Conservation (phyloP, 2,329 filamentous ascomycete genomes). For the Hymenoscyphus fraxineus region DNA sequence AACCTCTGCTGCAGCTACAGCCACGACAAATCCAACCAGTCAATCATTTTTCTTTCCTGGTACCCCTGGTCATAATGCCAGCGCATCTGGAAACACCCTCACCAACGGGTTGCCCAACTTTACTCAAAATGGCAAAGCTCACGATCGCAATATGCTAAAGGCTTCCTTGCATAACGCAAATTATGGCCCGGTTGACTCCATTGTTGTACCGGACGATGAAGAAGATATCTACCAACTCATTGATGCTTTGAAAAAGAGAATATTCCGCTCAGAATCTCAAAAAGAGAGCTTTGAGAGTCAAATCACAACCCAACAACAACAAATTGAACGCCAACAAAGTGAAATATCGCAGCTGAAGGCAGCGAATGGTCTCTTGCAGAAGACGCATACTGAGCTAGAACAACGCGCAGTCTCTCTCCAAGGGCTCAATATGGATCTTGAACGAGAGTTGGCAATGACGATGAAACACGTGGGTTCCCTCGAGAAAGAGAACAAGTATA, state of each 20-base stretch:
- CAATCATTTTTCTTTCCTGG: conserved; percentile 61
- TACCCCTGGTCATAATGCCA: conserved; percentile 53
- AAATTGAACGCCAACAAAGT: background rate
- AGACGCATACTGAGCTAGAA: background rate
- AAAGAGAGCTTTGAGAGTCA: conserved; percentile 41
- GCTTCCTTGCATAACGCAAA: conserved; percentile 29
- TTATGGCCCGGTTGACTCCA: conserved; percentile 45
- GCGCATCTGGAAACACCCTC: conserved; percentile 53
- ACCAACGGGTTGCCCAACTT: conserved; percentile 39
- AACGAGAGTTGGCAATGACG: background rate
- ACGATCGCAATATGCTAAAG: conserved; percentile 50
- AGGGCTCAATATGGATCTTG: background rate
- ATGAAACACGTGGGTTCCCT: conserved; percentile 1
- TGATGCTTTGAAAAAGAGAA: conserved; percentile 54
- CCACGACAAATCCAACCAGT: conserved; percentile 47
- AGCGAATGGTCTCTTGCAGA: background rate
- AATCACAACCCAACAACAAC: background rate
- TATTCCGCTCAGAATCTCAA: conserved; percentile 52
- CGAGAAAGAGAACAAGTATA: background rate
- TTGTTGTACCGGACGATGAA: conserved; percentile 58
- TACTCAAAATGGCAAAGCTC: conserved; percentile 45
- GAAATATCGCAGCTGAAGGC: background rate
- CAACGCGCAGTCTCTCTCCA: background rate
- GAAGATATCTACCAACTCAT: conserved; percentile 60
- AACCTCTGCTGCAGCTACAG: conserved; percentile 32